Base-by-base conservation (phyloP, 768 basidiomycete species). In the Flagelloscypha sp. region DNA sequence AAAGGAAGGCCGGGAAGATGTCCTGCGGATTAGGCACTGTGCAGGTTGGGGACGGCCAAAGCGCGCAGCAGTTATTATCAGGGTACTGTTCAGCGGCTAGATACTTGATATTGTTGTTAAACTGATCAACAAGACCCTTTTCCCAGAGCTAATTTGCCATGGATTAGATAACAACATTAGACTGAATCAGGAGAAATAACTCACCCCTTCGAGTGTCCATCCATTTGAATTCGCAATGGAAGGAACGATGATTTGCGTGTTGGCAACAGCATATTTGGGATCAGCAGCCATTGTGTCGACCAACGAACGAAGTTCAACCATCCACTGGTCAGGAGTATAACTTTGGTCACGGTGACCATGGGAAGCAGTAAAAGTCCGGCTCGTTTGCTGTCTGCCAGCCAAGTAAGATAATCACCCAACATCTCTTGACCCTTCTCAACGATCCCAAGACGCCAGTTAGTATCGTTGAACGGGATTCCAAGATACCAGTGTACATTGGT, bases 341-440 rank as follows among this genome's bases (percentile, higher is more conserved):
- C 18, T 24, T 34, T 9, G 13, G 13, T 27, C 15, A 27, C 25
- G 25, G 13, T 27, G 25, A 9, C 25, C 25, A 15, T 27, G 25
- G 13, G 9, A 9, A 9, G 25, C 15, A 27, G 44, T 79, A 88
- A 43, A 85, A 68, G 61, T 89, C 84, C 10, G 84, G 84, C 55
- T 87, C 84, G 50, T 87, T 85, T 2, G 77, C 83, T 1, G 76
- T 70, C 50, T 84, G 78, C 9, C 6, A 83, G 55, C 0, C 79
- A 84, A n/a, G 79, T 54, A n/a, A 87, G 58, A 40, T 73, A 65
- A 31, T 69, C 59, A 2, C 84, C 84, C 1, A 87, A 61, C 39
- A 84, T 77, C 12, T 54, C 42, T 50, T 83, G 68, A 4, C 74
- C 75, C 25, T 68, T 55, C 48, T 74, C 67, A 6, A 75, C 79